Conservation (phyloP, 352 stramenopile genomes). For the Poterioochromonas sp. region DNA sequence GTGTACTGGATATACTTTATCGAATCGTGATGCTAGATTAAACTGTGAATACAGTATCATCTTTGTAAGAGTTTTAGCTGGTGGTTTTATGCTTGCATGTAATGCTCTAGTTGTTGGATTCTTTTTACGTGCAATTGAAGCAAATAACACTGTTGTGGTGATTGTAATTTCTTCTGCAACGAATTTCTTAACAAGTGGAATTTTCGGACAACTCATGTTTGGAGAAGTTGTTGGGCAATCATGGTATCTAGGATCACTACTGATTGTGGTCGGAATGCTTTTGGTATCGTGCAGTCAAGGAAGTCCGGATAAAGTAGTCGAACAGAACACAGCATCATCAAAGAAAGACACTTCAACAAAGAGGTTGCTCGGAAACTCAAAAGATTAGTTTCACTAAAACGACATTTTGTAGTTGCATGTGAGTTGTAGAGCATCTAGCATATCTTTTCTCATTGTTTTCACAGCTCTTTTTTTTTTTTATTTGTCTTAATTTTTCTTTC, state of each 20-base stretch:
- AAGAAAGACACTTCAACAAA: too few species aligned
- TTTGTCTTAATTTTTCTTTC: too few species aligned
- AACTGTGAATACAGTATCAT: not conserved
- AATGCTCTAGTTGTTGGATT: not conserved
- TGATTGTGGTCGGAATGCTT: slow-evolving; percentile 4
- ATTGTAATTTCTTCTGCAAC: slow-evolving; percentile 1
- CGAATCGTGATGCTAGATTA: too few species aligned
- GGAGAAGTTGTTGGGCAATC: not conserved
- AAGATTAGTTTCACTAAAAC: too few species aligned
- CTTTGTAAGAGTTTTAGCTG: not conserved
- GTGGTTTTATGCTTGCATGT: not conserved
- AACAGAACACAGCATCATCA: too few species aligned
- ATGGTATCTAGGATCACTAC: not conserved
- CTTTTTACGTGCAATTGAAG: not conserved
- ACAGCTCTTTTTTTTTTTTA: too few species aligned
- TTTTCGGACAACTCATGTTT: not conserved
- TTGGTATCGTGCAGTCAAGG: not conserved
- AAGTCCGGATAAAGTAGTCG: not conserved
- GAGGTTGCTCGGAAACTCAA: too few species aligned
- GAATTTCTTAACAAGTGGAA: slow-evolving; percentile 22
- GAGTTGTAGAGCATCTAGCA: too few species aligned
- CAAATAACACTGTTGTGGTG: slow-evolving; percentile 5
- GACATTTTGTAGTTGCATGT: too few species aligned
- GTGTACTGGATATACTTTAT: not conserved
- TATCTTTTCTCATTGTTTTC: too few species aligned